These are phyloP conservation scores for Penicillium fuscoglaucum DNA, from an alignment of 2,329 filamentous ascomycete species.

Conservation along the genomic window DNA sequence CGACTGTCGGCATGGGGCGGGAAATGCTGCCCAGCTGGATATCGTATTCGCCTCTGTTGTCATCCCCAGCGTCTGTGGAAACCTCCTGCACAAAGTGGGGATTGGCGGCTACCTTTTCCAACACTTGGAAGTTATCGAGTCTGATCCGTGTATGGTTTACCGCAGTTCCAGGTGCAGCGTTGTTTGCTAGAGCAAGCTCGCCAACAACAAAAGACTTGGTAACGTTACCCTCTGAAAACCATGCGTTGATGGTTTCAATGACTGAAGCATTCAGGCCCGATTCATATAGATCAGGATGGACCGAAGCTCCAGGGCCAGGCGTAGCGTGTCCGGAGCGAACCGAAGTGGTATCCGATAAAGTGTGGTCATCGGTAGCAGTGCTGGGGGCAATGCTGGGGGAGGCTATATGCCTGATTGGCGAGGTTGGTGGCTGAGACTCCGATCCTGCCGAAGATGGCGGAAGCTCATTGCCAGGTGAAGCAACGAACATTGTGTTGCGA, in stretches of 20 bases:
- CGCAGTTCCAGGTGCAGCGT: constrained; percentile 44
- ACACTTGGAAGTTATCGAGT: constrained; percentile 80
- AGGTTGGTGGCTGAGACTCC: constrained; percentile 33
- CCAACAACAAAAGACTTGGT: constrained; percentile 75
- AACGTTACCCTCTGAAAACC: constrained; percentile 72
- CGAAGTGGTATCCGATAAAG: constrained; percentile 81
- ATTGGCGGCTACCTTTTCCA: constrained; percentile 93
- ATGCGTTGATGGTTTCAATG: constrained; percentile 85
- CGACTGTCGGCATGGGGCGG: constrained; percentile 66
- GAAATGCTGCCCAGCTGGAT: constrained; percentile 71
- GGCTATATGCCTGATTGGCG: constrained; percentile 44
- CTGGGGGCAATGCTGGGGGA: constrained; percentile 50
- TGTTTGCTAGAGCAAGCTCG: constrained; percentile 86
- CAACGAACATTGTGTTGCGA: constrained; percentile 84
- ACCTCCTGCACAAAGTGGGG: constrained; percentile 79
- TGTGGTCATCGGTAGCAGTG: constrained; percentile 61
- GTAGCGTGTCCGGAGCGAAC: constrained; percentile 85
- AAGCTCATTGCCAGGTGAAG: constrained; percentile 47
- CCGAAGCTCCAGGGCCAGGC: constrained; percentile 64
- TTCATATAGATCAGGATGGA: constrained; percentile 77
- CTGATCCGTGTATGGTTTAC: constrained; percentile 65
- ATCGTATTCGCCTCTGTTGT: constrained; percentile 73
- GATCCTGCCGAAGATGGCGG: constrained; percentile 28
- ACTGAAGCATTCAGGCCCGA: constrained; percentile 84
- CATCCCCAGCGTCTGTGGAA: constrained; percentile 46